Evolutionary conservation across 2,329 filamentous ascomycete genomes (phyloP).

Genomic region (Xenoacremonium recifei): DNA sequence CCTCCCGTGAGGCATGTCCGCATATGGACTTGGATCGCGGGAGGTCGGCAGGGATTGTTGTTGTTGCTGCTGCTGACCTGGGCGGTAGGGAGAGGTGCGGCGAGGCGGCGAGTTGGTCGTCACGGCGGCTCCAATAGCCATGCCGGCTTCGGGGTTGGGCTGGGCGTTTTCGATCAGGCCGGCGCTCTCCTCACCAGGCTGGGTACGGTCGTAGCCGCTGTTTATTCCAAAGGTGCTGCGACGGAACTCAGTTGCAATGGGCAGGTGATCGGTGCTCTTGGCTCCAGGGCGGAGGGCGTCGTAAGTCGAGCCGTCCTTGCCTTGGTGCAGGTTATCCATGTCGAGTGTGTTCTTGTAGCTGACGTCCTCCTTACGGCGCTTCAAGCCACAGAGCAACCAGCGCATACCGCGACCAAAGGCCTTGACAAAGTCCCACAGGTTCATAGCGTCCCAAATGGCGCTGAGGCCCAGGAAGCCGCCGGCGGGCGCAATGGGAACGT

Average conservation of each 20-base stretch:
- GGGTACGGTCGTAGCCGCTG: conserved; percentile 8
- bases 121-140: not conserved
- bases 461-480: conserved; percentile 64
- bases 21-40: conserved; percentile 1
- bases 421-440: conserved; percentile 81
- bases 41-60: not conserved
- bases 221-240: conserved; percentile 8
- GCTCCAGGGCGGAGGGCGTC: conserved; percentile 18
- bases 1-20: not conserved
- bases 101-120: not conserved
- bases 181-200: conserved; percentile 36
- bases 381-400: conserved; percentile 77
- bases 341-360: conserved; percentile 40
- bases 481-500: conserved; percentile 49
- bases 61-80: not conserved
- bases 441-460: conserved; percentile 70
- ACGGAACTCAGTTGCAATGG: not conserved
- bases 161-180: conserved; percentile 42
- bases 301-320: conserved; percentile 30
- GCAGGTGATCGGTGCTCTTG: not conserved
- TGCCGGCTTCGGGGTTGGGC: conserved; percentile 22
- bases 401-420: conserved; percentile 73
- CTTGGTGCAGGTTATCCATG: conserved; percentile 7
- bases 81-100: not conserved
- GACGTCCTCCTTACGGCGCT: conserved; percentile 52